Conservation (phyloP, 2,329 filamentous ascomycete species). For the Trichoderma harzianum region DNA sequence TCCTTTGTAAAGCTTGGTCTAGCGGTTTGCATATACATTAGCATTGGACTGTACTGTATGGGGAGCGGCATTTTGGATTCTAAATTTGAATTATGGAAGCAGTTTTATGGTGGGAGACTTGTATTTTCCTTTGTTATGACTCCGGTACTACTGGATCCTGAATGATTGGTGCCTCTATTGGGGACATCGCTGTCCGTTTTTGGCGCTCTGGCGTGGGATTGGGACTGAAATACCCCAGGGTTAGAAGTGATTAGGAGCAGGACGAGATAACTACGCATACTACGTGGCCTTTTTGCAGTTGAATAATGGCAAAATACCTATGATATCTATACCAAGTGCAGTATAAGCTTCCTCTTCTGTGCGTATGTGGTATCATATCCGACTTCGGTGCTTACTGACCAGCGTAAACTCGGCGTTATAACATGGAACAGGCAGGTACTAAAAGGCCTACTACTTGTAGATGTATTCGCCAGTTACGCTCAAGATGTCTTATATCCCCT, state of each 20-base stretch:
- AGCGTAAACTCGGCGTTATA: background rate
- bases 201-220: slow-evolving; percentile 8
- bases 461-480: background rate
- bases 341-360: background rate
- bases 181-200: slow-evolving; percentile 9
- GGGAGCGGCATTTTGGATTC: background rate
- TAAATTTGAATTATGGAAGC: background rate
- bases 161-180: background rate
- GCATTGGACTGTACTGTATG: slow-evolving; percentile 10
- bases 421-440: background rate
- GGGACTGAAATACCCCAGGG: slow-evolving; percentile 12
- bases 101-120: background rate
- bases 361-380: background rate
- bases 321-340: background rate
- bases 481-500: background rate
- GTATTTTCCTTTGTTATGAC: background rate
- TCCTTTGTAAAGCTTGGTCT: background rate
- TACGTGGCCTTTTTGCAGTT: background rate
- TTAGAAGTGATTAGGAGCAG: background rate
- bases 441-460: background rate
- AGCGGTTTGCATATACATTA: slow-evolving; percentile 12
- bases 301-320: background rate
- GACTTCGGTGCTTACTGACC: background rate
- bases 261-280: background rate
- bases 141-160: background rate